Evolutionary conservation across 305 asterid species (phyloP).

Genomic region (Fraxinus sp.): DNA sequence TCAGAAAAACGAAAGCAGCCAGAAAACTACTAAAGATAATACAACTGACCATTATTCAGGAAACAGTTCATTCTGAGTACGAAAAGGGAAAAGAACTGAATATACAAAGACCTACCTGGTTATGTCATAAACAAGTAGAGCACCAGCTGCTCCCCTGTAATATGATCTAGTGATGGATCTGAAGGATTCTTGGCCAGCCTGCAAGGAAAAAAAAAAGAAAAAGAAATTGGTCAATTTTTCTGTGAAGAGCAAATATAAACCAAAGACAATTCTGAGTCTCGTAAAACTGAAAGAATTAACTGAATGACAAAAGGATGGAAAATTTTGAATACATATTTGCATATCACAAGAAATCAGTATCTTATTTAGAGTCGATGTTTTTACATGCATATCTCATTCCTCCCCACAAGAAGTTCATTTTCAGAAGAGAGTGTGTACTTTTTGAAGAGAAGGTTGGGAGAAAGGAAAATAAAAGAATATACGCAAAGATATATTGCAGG

Average conservation of each 20-base stretch:
- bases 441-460: neutral
- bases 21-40: neutral
- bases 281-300: neutral
- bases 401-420: neutral
- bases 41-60: neutral
- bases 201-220: constrained; percentile 5
- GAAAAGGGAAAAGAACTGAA: neutral
- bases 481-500: neutral
- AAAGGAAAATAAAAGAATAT: neutral
- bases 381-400: neutral
- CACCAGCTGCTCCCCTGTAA: constrained; percentile 93
- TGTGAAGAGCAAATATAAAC: neutral
- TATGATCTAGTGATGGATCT: constrained; percentile 81
- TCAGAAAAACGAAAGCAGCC: neutral
- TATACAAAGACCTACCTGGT: constrained; percentile 46
- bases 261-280: neutral
- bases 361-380: neutral
- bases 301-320: neutral
- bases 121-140: constrained; percentile 77
- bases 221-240: neutral
- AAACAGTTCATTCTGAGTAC: neutral
- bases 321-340: neutral
- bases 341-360: neutral
- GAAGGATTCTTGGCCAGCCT: constrained; percentile 89
- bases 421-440: neutral